A percentile compares a stretch with the other conserved stretches of the same genome.
Evolutionary conservation across 768 basidiomycete species (phyloP).

Genomic region (Mycena latifolia): DNA sequence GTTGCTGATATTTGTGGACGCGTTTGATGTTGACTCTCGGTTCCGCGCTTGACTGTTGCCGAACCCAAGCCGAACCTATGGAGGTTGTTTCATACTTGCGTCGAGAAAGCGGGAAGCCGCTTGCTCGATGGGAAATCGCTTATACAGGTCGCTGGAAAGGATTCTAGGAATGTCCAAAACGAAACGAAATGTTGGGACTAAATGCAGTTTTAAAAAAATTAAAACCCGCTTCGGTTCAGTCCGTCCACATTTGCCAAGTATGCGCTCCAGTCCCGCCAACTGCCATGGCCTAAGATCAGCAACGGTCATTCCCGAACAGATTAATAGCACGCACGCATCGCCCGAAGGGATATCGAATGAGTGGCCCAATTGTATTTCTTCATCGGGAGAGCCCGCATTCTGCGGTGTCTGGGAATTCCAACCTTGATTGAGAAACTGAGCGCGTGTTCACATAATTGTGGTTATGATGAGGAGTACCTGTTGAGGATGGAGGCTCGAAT

Average conservation of each 20-base stretch:
- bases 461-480: not conserved
- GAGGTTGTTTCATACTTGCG: too few relatives aligned
- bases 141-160: too few relatives aligned
- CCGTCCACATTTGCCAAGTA: not conserved
- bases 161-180: too few relatives aligned
- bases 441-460: not conserved
- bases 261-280: not conserved
- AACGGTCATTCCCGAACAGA: not conserved
- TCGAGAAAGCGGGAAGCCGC: too few relatives aligned
- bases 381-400: not conserved
- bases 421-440: not conserved
- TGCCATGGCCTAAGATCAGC: not conserved
- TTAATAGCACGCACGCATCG: not conserved
- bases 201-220: too few relatives aligned
- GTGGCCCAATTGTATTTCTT: not conserved
- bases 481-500: not conserved
- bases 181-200: too few relatives aligned
- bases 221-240: too few relatives aligned
- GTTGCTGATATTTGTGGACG: slow-evolving; percentile 23
- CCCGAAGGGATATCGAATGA: not conserved
- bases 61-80: too few relatives aligned
- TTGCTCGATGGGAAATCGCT: too few relatives aligned
- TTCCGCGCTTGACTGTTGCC: too few relatives aligned
- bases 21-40: slow-evolving; percentile 25
- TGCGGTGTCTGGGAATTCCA: not conserved